Evolutionary conservation across 331 rosid genomes (phyloP), one percentile per base, ranked within the genome.

Genomic region (Quercus tomentella): DNA sequence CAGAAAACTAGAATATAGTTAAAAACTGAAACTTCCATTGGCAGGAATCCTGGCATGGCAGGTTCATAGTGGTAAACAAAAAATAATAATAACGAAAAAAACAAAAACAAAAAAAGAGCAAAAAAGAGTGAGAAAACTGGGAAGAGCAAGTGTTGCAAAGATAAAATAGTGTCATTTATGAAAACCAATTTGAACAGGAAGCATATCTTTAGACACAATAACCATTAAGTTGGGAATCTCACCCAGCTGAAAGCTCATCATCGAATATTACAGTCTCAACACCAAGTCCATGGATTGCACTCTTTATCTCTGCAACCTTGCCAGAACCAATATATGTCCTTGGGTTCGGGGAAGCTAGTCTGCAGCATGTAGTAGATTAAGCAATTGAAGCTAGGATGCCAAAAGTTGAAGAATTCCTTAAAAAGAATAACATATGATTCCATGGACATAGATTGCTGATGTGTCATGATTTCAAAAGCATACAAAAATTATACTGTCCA

Each of bases 161-260:
- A 8, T 31, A 31, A 81, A 68, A 73, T 55, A 56, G 14, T 54
- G 6, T 73, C 51, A 17, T 9, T 63, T 57, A 58, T 8, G 33
- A 81, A 57, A 81, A 66, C 12, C 70, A 62, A 71, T 77, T 68
- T 70, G 55, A 3, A 72, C 56, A 58, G 23, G 70, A 77, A 45
- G 73, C 76, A 80, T 3, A 23, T 58, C 60, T 43, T 35, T 54
- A 69, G 60, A 81, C 70, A 79, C 20, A 75, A 75, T 71, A 82
- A 68, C 75, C 80, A 20, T 60, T 26, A 75, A 71, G 69, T 49
- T 23, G 60, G n/a, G 66, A 73, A 77, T n/a, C 82, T 76, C 80
- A 96, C 98, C 99, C 99, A 37, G 99, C 92, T 56, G 98, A 93
- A 66, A 96, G 89, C 79, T 96, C 99, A 75, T 96, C 99, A 78